Base-by-base conservation (phyloP, 1,284 basidiomycete species). In the Ustilago trichophora region DNA sequence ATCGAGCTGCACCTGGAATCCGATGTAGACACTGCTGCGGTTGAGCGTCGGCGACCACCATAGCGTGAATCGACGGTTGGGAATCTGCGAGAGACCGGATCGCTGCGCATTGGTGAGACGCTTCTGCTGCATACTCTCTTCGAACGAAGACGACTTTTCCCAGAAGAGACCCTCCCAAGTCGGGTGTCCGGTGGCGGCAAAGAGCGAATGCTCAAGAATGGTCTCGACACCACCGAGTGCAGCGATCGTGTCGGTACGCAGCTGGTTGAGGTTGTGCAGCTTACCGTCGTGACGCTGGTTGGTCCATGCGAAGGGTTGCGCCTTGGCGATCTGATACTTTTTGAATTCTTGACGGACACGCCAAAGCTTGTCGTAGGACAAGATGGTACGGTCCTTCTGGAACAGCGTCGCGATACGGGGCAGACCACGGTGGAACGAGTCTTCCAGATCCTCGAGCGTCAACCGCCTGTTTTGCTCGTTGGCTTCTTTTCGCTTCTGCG, bases 1-100 rank as follows among this genome's bases (percentile, higher is more conserved):
- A 86, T 98, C 95, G 44, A 98, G 87, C 80, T 98, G 96, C 18
- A 98, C 96, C 83, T 98, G 96, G 90, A 98, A 98, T 87, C 95
- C 96, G 80, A 98, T 93, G 80, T 98, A 98, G 82, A 98, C 93
- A 81, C 98, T 98, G 51, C 94, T 93, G 70, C 94, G 91, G 84
- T 98, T 98, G 85, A 98, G 93, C 6, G 83, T 84, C 16, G 93
- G 93, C 80, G 91, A 93, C 95, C 95, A 99, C 96, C 96, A 99
- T 6, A 98, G 86, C 3, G 94, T 98, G 85, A 98, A 98, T n/a
- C 95, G 91, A 88, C 96, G 93, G 82, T 98, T 99, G 7, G 96
- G 96, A 82, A 99, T 97, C 82, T 98, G 94, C 81, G 93, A 93
- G 35, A 97, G 84, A 90, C 94, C 93, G 34, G 93, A 96, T 41